Percentiles rank a stretch among this genome's conserved stretches.
phyloP scores from a whole-genome alignment of 768 basidiomycete species.

The Auriculariales sp. region DNA sequence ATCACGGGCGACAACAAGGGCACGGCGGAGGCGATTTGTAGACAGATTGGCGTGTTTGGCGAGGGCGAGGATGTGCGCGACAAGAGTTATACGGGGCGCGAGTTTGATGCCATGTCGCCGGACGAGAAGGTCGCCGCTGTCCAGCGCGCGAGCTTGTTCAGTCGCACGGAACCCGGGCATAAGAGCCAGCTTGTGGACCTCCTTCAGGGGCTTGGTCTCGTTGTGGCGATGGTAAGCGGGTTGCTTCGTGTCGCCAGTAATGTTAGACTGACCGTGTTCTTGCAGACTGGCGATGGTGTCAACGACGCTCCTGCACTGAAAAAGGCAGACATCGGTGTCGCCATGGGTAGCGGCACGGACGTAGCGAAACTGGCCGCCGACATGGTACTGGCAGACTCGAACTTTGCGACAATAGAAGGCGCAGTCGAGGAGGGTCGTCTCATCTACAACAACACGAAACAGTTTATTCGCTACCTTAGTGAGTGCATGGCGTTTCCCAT shows the following conservation, averaged over 20 bases:
- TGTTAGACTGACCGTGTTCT: background rate
- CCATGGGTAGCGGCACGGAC: conserved; percentile 98
- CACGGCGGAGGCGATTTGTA: conserved; percentile 93
- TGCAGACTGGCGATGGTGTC: conserved; percentile 46
- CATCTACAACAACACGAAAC: conserved; percentile 99
- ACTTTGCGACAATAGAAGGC: conserved; percentile 92
- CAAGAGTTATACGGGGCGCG: conserved; percentile 89
- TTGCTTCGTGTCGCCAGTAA: background rate
- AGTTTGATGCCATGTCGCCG: conserved; percentile 68
- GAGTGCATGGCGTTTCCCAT: conserved; percentile 16
- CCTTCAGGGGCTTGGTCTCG: conserved; percentile 78
- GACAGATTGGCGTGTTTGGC: conserved; percentile 88
- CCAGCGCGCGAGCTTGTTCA: conserved; percentile 78
- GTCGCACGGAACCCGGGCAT: conserved; percentile 87
- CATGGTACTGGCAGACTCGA: conserved; percentile 94
- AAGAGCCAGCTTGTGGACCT: conserved; percentile 92
- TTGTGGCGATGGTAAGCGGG: conserved; percentile 81
- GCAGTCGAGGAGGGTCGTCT: conserved; percentile 95
- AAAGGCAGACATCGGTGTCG: conserved; percentile 94
- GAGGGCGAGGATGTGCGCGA: conserved; percentile 79
- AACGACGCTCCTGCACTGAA: conserved; percentile 96
- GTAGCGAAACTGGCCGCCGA: conserved; percentile 96
- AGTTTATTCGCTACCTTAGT: conserved; percentile 98
- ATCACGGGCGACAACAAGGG: conserved; percentile 98
- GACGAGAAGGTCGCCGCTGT: conserved; percentile 80